Evolutionary conservation across 495 filamentous ascomycete genomes (phyloP), one percentile per base, ranked within the genome.

Genomic region (Hypomontagnella submonticulosa): DNA sequence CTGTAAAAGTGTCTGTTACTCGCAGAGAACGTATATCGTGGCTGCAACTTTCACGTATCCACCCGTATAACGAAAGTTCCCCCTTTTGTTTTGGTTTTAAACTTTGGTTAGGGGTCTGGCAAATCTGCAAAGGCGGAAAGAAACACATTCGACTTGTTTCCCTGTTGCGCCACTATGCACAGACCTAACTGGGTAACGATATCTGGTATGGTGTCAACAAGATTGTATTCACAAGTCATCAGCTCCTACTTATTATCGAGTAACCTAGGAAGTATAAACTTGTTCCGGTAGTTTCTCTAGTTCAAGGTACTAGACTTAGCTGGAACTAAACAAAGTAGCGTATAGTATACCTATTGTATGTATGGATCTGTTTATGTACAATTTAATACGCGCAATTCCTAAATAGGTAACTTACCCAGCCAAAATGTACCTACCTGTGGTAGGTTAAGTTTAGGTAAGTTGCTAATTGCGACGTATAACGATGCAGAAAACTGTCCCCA

Each of bases 1-100:
- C 16, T 23, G 33, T 13, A 54, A n/a, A 27, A 27, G 53, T 48
- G 62, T 16, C 34, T 67, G 58, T 67, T 66, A 66, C 63, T 61
- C 58, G 58, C 58, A 63, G 64, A 46, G 15, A 27, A 57, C 48
- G 49, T 67, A 40, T 11, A 60, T 56, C 36, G 20, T 19, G 8
- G 56, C 23, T 61, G 43, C 63, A 33, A 61, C 57, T 61, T n/a
- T 44, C 23, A 27, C 37, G 38, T 49, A 54, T 5, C n/a, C 7
- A 30, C 41, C 15, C 50, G 19, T 41, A 58, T 33, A 33, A 42
- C 51, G 30, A 8, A 51, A 33, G 48, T 36, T 12, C 37, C 19
- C 42, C 37, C 44, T 23, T 7, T 12, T 15, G 16, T 32, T 40
- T 51, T 10, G 13, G n/a, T 19, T 51, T 60, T 47, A 38, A 5